Evolutionary conservation across 2,329 filamentous ascomycete genomes (phyloP), one percentile per base, ranked within the genome.

Genomic region (Ceratocystis huliohia): DNA sequence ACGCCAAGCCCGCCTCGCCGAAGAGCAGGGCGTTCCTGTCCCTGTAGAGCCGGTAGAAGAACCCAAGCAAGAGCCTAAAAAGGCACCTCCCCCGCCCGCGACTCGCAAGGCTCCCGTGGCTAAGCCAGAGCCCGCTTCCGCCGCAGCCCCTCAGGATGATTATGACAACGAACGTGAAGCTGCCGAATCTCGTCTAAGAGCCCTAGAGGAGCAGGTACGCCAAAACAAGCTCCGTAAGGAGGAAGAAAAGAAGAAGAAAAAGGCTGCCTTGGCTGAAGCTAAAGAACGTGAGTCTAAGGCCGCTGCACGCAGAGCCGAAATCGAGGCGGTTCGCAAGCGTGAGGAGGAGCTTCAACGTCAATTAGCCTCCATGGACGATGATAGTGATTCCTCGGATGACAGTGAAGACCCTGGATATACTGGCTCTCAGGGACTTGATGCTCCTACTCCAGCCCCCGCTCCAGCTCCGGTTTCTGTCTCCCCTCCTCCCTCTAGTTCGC

Each of bases 181-280:
- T 65, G 86, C 92, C 50, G 85, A 88, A 71, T 88, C 89, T 69
- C 90, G 92, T 63, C 82, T 97, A 28, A 90, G 86, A 74, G 91
- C 91, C 17, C 83, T 99, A 7, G 92, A 99, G 76, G 91, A 97
- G 74, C 91, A 96, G 75, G 91, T 97, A 64, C 87, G 87, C 69
- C 89, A 92, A 73, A 91, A 92, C 72, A 99, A 97, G 78, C 78
- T 97, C 64, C 93, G 91, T 80, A 97, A 96, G 76, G 89, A 95
- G 71, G 94, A 99, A 75, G 94, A 96, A 78, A 96, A 96, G 80
- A 89, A 87, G 69, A 88, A 84, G 71, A 94, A 91, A 79, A 92
- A 96, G 78, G 93, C 91, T 25, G 91, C 91, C 8, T 81, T 89
- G 72, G 88, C 88, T 63, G 90, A 94, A 71, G 85, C 91, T 6